Evolutionary conservation across 495 filamentous ascomycete species (phyloP), one percentile per base, ranked within the genome.

Genomic region (Penicillium angulare): DNA sequence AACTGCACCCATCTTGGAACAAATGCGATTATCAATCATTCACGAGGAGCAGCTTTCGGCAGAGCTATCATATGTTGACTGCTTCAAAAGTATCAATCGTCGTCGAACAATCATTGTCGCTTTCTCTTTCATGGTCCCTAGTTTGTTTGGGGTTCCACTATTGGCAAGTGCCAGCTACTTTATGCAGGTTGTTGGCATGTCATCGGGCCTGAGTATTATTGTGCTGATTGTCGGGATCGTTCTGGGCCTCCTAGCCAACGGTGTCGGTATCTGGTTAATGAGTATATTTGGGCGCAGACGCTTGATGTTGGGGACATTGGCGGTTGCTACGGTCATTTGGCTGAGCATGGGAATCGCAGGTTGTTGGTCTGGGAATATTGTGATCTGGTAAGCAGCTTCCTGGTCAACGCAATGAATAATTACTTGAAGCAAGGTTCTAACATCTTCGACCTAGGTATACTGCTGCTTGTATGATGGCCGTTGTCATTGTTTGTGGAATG

Each of bases 41-140:
- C 46, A 59, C 9, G 65, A 64, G 15, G 44, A 58, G 12, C 47
- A 62, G n/a, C 12, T 53, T 18, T 49, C 49, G 3, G 47, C 38
- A 3, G 44, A 57, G 13, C 56, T 72, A 12, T 67, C 54, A 10
- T 69, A 73, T 46, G 6, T 64, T 0, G 77, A 79, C 32, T 72
- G 75, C 32, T 76, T 75, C 50, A 56, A 55, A 5, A 74, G 75
- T 16, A 58, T 58, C 3, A 72, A 79, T 42, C 63, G 62, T n/a
- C 70, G 71, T 5, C 70, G 77, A 6, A 80, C 79, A 10, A 50
- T 69, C 43, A 77, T 81, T 41, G 59, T 66, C n/a, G 60, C 72
- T n/a, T 77, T 75, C 43, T 66, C 62, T 0, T 60, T 57, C 17
- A 44, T 63, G 7, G 34, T 69, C 3, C 64, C 68, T 0, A 50